Base-by-base conservation (phyloP, 805 yeast genomes). In the Metschnikowia picachoensis region DNA sequence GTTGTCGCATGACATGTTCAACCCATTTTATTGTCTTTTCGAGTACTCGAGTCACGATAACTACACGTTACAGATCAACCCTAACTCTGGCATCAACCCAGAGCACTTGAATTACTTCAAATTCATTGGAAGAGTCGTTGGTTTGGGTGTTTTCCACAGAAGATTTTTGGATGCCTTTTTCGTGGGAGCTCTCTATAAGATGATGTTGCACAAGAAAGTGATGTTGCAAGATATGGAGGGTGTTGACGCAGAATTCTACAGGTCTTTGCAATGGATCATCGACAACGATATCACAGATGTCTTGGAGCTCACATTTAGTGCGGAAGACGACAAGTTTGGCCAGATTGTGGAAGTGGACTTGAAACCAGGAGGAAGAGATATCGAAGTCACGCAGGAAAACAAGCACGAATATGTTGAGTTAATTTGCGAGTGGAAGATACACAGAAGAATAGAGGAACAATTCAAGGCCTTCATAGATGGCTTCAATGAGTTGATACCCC, bases 41-140 rank as follows among this genome's bases (percentile, higher is more conserved):
- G 97, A 94, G 70, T 94, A 94, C 68, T 90, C 97, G 14, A 95
- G 98, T 32, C 96, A 91, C 70, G 99, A 94, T 72, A 94, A 94
- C 68, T 94, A 94, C 72, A 94, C 99, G 0, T 77, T 94, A 65
- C 99, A 94, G 70, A 94, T 94, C 71, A 94, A 92, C 74, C 97
- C 98, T 56, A 94, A 92, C 68, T 87, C 96, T 17, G 96, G 90
- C 52, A 87, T 94, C 59, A 94, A 94, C 66, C 97, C 98, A 17
- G 99, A 94, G 73, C 99, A 94, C 69, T 80, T 94, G 76, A 91
- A 90, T 67, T 94, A 94, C 71, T 94, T 94, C 84, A 92, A 91
- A 68, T 94, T 94, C 65, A 91, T 94, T 65, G 99, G 99, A 55
- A 83, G 99, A 71, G 96, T 91, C 47, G 97, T 94, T 47, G 99